Conservation (phyloP, 164 flowering plant species). For the Euptelea pleiosperma region DNA sequence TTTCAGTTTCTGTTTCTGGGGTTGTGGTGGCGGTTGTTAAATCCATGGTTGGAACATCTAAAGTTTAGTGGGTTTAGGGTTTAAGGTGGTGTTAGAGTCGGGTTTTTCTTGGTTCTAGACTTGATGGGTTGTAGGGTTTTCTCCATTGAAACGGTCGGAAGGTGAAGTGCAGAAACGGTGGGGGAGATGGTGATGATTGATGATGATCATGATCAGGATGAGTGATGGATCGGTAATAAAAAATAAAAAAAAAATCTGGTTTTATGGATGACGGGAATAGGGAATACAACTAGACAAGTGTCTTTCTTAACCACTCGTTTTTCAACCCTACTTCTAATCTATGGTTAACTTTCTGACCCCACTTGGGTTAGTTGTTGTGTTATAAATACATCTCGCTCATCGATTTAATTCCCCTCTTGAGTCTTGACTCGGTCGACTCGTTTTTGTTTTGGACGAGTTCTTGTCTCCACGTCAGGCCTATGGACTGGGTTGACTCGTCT, state of each 20-base stretch:
- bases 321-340: conserved; percentile 10
- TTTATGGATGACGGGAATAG: conserved; percentile 13
- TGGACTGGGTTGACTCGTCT: no score
- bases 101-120: neutral
- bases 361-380: conserved; percentile 14
- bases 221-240: conserved; percentile 2
- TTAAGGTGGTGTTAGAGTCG: conserved; percentile 3
- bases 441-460: no score
- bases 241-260: conserved; percentile 9
- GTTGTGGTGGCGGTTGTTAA: conserved; percentile 12
- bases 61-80: conserved; percentile 7
- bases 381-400: conserved; percentile 1
- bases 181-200: neutral
- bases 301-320: conserved; percentile 20
- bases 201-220: neutral
- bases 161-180: conserved; percentile 13
- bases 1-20: conserved; percentile 14
- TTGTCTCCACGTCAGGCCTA: no score
- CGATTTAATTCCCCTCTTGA: neutral
- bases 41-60: conserved; percentile 14
- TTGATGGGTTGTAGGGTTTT: neutral
- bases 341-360: conserved; percentile 12
- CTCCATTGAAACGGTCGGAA: conserved; percentile 17
- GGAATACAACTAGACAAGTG: conserved; percentile 13
- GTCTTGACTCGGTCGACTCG: neutral